Evolutionary conservation across 192 early-diverging fungal species (phyloP).

Genomic region (Coemansia nantahalensis): DNA sequence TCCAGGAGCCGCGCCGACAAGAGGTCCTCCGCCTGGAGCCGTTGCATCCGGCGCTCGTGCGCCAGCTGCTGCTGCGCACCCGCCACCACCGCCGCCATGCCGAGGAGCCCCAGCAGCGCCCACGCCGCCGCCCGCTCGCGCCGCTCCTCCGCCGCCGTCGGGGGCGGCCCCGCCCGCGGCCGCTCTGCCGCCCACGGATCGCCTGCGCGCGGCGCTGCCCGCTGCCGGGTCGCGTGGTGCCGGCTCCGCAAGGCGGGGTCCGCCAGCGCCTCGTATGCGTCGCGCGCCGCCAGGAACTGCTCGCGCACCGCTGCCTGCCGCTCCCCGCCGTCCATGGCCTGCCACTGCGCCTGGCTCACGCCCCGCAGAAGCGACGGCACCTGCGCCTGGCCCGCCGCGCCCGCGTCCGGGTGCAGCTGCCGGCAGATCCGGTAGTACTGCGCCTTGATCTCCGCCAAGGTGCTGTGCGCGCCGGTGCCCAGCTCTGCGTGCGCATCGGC

Average conservation of each 20-base stretch:
- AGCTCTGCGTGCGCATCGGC: slow-evolving; percentile 24
- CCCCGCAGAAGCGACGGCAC: neutral
- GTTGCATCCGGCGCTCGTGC: slow-evolving; percentile 11
- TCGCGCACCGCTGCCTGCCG: slow-evolving; percentile 14
- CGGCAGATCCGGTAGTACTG: slow-evolving; percentile 43
- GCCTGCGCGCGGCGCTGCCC: neutral
- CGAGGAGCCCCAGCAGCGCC: slow-evolving; percentile 29
- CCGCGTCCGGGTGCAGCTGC: slow-evolving; percentile 37
- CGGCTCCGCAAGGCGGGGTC: slow-evolving; percentile 8
- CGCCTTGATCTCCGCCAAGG: slow-evolving; percentile 22
- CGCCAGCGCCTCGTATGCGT: slow-evolving; percentile 32
- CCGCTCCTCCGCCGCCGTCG: slow-evolving; percentile 5
- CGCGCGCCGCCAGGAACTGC: slow-evolving; percentile 15
- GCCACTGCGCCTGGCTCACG: slow-evolving; percentile 12
- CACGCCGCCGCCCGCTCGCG: slow-evolving; percentile 2
- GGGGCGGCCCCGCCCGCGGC: slow-evolving; percentile 4
- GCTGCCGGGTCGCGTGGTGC: slow-evolving; percentile 10
- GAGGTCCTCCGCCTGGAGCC: slow-evolving; percentile 4
- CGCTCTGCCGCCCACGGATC: slow-evolving; percentile 37
- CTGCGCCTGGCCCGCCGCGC: neutral
- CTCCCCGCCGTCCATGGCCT: slow-evolving; percentile 3
- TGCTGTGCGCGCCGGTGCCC: slow-evolving; percentile 11
- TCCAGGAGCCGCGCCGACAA: slow-evolving; percentile 6
- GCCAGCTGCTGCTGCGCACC: slow-evolving; percentile 5
- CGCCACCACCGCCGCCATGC: slow-evolving; percentile 11